phyloP scores from a whole-genome alignment of 2,329 filamentous ascomycete species.

The Acrocalymma vagum region DNA sequence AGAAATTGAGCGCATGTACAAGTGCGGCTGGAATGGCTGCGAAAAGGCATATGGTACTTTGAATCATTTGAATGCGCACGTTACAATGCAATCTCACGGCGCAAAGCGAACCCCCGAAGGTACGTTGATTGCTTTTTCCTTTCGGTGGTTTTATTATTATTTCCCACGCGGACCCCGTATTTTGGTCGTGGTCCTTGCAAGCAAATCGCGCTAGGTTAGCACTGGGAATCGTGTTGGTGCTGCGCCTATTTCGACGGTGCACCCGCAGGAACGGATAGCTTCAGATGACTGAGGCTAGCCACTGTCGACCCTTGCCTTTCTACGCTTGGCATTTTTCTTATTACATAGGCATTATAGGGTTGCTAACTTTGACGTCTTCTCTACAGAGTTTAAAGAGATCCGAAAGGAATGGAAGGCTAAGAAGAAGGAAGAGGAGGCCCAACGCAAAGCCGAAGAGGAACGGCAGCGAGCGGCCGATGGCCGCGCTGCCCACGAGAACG shows the following conservation, averaged over 20 bases:
- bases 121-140: conserved; percentile 62
- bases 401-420: conserved; percentile 99
- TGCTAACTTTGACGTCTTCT: conserved; percentile 48
- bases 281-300: conserved; percentile 57
- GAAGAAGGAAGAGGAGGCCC: conserved; percentile 97
- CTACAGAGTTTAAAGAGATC: conserved; percentile 95
- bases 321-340: conserved; percentile 43
- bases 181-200: conserved; percentile 37
- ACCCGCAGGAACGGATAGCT: conserved; percentile 59
- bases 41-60: conserved; percentile 98
- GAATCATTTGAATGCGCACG: conserved; percentile 97
- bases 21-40: conserved; percentile 97
- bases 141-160: conserved; percentile 13
- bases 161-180: conserved; percentile 24
- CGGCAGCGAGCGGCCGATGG: conserved; percentile 73
- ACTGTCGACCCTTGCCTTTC: conserved; percentile 46
- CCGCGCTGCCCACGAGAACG: conserved; percentile 63
- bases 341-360: conserved; percentile 30
- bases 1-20: conserved; percentile 99
- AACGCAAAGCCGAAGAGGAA: conserved; percentile 90
- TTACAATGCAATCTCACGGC: conserved; percentile 98
- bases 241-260: conserved; percentile 59
- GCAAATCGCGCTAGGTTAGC: conserved; percentile 41
- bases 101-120: conserved; percentile 96
- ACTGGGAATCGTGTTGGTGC: conserved; percentile 52